Percentiles rank a stretch among this genome's conserved stretches.
Conservation (phyloP, 2,329 filamentous ascomycete species). For the Cercospora nicotianae region DNA sequence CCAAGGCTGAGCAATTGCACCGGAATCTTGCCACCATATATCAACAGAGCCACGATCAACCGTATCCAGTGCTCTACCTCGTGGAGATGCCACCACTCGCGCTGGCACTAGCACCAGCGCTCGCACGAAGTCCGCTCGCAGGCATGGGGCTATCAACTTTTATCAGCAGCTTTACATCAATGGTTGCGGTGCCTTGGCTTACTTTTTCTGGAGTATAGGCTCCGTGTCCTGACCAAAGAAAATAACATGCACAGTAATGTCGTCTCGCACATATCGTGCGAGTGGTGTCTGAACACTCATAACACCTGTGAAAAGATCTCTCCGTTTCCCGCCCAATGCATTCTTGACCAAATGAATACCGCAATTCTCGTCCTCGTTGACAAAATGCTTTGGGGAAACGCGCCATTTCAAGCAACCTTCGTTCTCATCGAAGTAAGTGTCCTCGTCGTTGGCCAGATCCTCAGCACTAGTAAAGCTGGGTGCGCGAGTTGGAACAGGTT, state of each 20-base stretch:
- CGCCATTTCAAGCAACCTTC: constrained; percentile 45
- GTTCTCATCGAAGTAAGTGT: constrained; percentile 39
- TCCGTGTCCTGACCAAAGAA: constrained; percentile 48
- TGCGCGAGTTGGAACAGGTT: background rate
- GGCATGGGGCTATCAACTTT: background rate
- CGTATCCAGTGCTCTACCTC: background rate
- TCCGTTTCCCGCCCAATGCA: constrained; percentile 52
- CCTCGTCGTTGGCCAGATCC: constrained; percentile 33
- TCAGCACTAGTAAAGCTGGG: constrained; percentile 19
- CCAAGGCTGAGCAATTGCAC: background rate
- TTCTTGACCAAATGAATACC: constrained; percentile 56
- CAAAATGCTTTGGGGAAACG: constrained; percentile 47
- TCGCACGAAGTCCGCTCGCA: background rate
- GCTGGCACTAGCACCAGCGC: background rate
- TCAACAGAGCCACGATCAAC: background rate
- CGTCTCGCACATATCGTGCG: constrained; percentile 48
- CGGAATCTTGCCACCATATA: background rate
- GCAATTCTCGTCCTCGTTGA: constrained; percentile 53
- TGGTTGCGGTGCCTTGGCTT: background rate
- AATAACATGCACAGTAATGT: constrained; percentile 55
- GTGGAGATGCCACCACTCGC: constrained; percentile 1
- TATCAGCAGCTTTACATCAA: background rate
- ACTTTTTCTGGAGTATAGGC: constrained; percentile 1
- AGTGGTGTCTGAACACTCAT: constrained; percentile 40
- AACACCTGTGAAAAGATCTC: constrained; percentile 43